Conservation (phyloP, 352 stramenopile genomes). For the Phytophthora pini region DNA sequence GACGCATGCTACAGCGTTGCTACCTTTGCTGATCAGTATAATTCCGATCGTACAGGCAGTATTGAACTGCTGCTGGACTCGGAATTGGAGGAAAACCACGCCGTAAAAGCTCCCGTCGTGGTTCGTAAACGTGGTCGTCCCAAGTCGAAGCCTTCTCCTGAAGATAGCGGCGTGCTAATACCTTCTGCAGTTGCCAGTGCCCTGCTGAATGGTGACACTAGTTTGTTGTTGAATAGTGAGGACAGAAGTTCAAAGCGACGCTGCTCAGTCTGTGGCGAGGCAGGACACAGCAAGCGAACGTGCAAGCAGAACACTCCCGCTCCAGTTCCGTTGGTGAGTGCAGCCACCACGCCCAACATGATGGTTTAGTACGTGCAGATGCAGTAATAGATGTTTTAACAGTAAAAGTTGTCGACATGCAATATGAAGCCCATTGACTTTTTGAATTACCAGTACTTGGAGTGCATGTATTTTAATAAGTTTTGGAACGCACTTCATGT, state of each 20-base stretch:
- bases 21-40: conserved; percentile 38
- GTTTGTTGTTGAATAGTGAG: conserved; percentile 5
- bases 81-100: conserved; percentile 38
- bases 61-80: conserved; percentile 45
- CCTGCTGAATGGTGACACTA: conserved; percentile 12
- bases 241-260: conserved; percentile 24
- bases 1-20: conserved; percentile 33
- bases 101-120: conserved; percentile 32
- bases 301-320: conserved; percentile 22
- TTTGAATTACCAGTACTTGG: too few species aligned
- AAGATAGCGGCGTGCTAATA: conserved; percentile 16
- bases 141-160: conserved; percentile 30
- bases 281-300: conserved; percentile 40
- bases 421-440: too few species aligned
- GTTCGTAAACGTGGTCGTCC: conserved; percentile 41
- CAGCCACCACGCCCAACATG: conserved; percentile 17
- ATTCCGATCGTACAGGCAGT: conserved; percentile 25
- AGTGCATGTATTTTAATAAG: too few species aligned
- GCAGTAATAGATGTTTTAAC: conserved; percentile 16
- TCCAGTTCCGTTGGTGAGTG: background rate
- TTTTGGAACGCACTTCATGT: too few species aligned
- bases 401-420: too few species aligned
- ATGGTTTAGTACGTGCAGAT: conserved; percentile 10
- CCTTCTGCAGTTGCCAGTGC: conserved; percentile 14
- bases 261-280: conserved; percentile 33